Base-by-base conservation (phyloP, 768 basidiomycete genomes). In the Sporobolomyces roseus region DNA sequence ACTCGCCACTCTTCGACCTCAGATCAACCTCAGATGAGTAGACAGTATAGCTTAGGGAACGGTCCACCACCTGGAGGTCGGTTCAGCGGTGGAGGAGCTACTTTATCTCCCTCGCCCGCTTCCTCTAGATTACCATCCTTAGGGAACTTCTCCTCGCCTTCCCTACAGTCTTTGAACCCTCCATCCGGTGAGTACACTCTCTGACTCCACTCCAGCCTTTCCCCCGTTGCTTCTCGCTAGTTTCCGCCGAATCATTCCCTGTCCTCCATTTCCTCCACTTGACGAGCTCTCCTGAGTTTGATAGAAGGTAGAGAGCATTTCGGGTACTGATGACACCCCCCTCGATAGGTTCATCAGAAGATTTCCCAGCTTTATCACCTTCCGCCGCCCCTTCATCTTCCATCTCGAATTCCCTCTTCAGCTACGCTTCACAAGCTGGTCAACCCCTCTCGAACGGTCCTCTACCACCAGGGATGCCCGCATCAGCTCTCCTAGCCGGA, bases 311-410 rank as follows among this genome's bases (percentile, higher is more conserved):
- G 33, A n/a, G n/a, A n/a, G n/a, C n/a, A 4, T n/a, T 56, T 8
- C 29, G 27, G 9, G 14, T 51, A 41, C 38, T 41, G n/a, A n/a
- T n/a, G n/a, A n/a, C 38, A 29, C 7, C 5, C 19, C 19, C 53
- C 36, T 21, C 8, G 9, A 52, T 41, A 58, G 56, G 56, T 3
- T 58, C 56, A 29, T 45, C 56, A 45, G 56, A 58, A 58, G 91
- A 93, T 80, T 92, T 93, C 77, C 91, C 91, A 58, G 91, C 91
- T 23, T 81, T 93, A 32, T 88, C 90, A 16, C 60, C 86, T 84
- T 73, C 79, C 81, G 65, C 81, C 83, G 71, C 55, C 76, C 76
- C 58, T 80, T 80, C 77, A 74, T 30, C 77, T 75, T 17, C 60
- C 10, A 23, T 64, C 54, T 59, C 64, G 58, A 49, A 60, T 38